Conservation (phyloP, 106 monocot species). For the Apostasia ramifera region DNA sequence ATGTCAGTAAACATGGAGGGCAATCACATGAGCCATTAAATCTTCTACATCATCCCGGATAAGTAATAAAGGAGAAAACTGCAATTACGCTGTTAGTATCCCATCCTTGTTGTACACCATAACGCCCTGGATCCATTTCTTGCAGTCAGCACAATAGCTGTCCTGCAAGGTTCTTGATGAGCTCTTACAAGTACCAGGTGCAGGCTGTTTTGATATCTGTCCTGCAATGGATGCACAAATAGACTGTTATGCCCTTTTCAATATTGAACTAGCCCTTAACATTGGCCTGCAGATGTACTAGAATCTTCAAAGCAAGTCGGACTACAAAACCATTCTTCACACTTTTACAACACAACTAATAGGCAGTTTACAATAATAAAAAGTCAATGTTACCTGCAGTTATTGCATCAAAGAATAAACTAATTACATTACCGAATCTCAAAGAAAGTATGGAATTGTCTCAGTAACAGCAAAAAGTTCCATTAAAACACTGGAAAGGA, state of each 20-base stretch:
- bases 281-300: slow-evolving; percentile 29
- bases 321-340: slow-evolving; percentile 23
- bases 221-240: slow-evolving; percentile 78
- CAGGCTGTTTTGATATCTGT: slow-evolving; percentile 47
- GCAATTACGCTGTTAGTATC: slow-evolving; percentile 99
- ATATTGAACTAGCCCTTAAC: slow-evolving; percentile 20
- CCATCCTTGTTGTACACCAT: slow-evolving; percentile 96
- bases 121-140: slow-evolving; percentile 98
- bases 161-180: slow-evolving; percentile 38
- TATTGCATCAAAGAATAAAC: too few species aligned
- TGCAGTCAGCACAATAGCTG: slow-evolving; percentile 28
- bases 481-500: too few species aligned
- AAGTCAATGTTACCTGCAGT: neutral
- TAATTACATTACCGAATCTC: too few species aligned
- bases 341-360: slow-evolving; percentile 9
- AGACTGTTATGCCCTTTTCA: slow-evolving; percentile 32
- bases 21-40: slow-evolving; percentile 74
- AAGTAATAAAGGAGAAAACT: slow-evolving; percentile 86
- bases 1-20: slow-evolving; percentile 55
- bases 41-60: slow-evolving; percentile 84
- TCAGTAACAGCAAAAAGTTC: too few species aligned
- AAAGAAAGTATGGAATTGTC: too few species aligned
- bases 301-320: slow-evolving; percentile 24
- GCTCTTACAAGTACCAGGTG: slow-evolving; percentile 36
- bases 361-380: neutral